Evolutionary conservation across 1,284 basidiomycete species (phyloP).

Genomic region (Pascua guehoae): DNA sequence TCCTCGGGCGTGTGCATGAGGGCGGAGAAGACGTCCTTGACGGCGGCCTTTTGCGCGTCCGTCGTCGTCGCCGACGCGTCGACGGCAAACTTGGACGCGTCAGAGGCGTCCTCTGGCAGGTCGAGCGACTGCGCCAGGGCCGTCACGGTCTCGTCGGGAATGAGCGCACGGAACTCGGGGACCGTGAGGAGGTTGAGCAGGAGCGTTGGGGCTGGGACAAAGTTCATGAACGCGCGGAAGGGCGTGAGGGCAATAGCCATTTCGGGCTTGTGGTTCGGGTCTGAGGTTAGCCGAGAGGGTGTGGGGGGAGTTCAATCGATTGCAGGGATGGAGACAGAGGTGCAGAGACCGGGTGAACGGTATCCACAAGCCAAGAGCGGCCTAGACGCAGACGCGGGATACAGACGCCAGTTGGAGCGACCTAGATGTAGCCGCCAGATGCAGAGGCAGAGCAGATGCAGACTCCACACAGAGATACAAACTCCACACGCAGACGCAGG

Average conservation of each 20-base stretch:
- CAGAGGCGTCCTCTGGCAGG: constrained; percentile 41
- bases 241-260: constrained; percentile 94
- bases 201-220: constrained; percentile 58
- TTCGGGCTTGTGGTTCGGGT: constrained; percentile 63
- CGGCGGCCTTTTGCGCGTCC: constrained; percentile 58
- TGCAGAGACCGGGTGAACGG: not conserved
- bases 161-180: constrained; percentile 72
- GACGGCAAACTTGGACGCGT: constrained; percentile 9
- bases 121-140: constrained; percentile 58
- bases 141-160: constrained; percentile 54
- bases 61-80: constrained; percentile 23
- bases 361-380: too few species aligned
- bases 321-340: too few species aligned
- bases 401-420: too few species aligned
- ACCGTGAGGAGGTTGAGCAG: constrained; percentile 61
- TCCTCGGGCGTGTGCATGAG: constrained; percentile 70
- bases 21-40: constrained; percentile 71
- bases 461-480: too few species aligned
- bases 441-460: too few species aligned
- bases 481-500: too few species aligned
- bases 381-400: too few species aligned
- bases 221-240: constrained; percentile 69
- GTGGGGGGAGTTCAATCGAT: too few species aligned
- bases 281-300: constrained; percentile 13
- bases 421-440: too few species aligned